These are phyloP conservation scores for Trypanosoma platydactyli DNA, from an alignment of 208 protist species.

Conservation along the genomic window DNA sequence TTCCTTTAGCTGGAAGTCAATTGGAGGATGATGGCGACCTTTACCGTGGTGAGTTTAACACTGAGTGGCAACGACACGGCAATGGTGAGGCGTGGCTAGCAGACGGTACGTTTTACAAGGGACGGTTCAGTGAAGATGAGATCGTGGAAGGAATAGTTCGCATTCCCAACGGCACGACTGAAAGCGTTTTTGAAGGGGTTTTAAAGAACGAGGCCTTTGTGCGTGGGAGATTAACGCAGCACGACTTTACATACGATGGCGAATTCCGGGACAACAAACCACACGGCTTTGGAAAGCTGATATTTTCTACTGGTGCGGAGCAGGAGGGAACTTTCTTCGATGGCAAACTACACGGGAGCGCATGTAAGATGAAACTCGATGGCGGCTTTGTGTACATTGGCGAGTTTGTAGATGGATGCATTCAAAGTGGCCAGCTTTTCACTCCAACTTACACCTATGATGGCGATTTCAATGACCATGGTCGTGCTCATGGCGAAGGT, in stretches of 20 bases:
- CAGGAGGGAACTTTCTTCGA: slow-evolving; percentile 88
- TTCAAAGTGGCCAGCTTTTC: slow-evolving; percentile 80
- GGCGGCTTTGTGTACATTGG: slow-evolving; percentile 90
- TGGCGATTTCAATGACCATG: slow-evolving; percentile 89
- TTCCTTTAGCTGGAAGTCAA: slow-evolving; percentile 67
- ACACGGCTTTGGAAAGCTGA: slow-evolving; percentile 76
- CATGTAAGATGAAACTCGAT: slow-evolving; percentile 90
- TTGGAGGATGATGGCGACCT: slow-evolving; percentile 90
- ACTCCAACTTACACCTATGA: slow-evolving; percentile 92
- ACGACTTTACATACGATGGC: slow-evolving; percentile 86
- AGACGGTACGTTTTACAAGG: slow-evolving; percentile 86
- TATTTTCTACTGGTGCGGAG: slow-evolving; percentile 73
- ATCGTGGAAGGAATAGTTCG: slow-evolving; percentile 80
- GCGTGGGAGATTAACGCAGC: slow-evolving; percentile 67
- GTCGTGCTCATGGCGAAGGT: slow-evolving; percentile 83
- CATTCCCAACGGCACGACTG: slow-evolving; percentile 83
- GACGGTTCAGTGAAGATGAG: slow-evolving; percentile 74
- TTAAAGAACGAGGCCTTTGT: slow-evolving; percentile 85
- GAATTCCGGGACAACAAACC: slow-evolving; percentile 83
- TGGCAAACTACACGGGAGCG: slow-evolving; percentile 83
- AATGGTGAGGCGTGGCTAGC: slow-evolving; percentile 82
- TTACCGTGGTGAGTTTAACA: slow-evolving; percentile 87
- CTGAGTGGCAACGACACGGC: slow-evolving; percentile 84
- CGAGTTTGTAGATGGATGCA: slow-evolving; percentile 81
- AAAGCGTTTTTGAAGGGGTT: slow-evolving; percentile 81